These are phyloP conservation scores for Taphrina deformans DNA, from an alignment of 1,139 yeast genomes.

Conservation along the genomic window DNA sequence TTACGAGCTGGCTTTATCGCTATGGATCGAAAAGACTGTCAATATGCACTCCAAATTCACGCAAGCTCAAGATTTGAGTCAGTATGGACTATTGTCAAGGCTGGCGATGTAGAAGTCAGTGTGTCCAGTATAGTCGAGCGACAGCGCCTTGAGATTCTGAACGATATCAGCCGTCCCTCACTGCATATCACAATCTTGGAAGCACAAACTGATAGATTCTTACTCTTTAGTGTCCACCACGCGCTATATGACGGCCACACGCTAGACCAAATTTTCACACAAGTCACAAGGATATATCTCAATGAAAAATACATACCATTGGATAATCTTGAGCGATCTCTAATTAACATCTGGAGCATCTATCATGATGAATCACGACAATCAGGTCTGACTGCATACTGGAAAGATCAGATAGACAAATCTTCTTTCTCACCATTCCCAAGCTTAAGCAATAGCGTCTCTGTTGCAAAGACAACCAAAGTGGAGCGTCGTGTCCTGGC, in stretches of 20 bases:
- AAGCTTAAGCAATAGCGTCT: not conserved
- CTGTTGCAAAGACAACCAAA: not conserved
- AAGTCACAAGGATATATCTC: not conserved
- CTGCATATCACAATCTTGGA: not conserved
- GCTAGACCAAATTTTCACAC: not conserved
- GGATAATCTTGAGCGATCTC: not conserved
- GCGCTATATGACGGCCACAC: slow-evolving; percentile 39
- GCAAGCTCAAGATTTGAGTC: not conserved
- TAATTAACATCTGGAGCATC: slow-evolving; percentile 3
- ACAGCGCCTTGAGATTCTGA: not conserved
- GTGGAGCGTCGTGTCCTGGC: not conserved
- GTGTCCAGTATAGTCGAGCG: not conserved
- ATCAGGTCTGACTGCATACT: not conserved
- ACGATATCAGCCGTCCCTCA: slow-evolving; percentile 1
- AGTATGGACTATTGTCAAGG: slow-evolving; percentile 14
- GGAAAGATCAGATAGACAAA: not conserved
- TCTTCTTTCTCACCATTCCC: slow-evolving; percentile 4
- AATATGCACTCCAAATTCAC: slow-evolving; percentile 37
- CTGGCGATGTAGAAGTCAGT: slow-evolving; percentile 28
- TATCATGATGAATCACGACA: not conserved
- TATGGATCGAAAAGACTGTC: slow-evolving; percentile 11
- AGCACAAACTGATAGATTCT: not conserved
- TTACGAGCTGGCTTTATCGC: slow-evolving; percentile 39
- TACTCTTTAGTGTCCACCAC: slow-evolving; percentile 38
- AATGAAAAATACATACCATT: not conserved